A percentile compares a stretch with the other conserved stretches of the same genome.
These are phyloP conservation scores for Cupressus sempervirens DNA, from an alignment of 75 land plant genomes.

Conservation along the genomic window DNA sequence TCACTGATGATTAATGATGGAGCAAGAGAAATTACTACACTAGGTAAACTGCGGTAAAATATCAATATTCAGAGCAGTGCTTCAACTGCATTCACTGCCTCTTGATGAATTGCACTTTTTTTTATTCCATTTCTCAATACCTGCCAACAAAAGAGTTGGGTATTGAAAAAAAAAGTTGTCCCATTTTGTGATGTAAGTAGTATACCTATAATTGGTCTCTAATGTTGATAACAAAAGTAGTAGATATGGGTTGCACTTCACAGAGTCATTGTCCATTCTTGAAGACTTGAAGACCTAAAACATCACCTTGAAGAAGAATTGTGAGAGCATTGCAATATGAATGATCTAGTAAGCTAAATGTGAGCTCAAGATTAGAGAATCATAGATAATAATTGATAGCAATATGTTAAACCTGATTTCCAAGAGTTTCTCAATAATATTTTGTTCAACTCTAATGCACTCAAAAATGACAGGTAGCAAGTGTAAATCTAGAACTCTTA, in stretches of 20 bases:
- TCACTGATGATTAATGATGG: slow-evolving; percentile 18
- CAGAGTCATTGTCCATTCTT: slow-evolving; percentile 41
- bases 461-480: slow-evolving; percentile 34
- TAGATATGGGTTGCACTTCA: slow-evolving; percentile 26
- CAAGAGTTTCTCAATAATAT: slow-evolving; percentile 20
- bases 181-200: too few relatives aligned
- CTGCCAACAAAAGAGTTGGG: slow-evolving; percentile 16
- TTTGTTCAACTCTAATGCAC: slow-evolving; percentile 34
- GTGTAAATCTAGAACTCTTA: slow-evolving; percentile 21
- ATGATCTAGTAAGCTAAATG: too few relatives aligned
- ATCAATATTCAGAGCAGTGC: slow-evolving; percentile 48
- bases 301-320: slow-evolving; percentile 41
- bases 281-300: slow-evolving; percentile 47
- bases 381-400: too few relatives aligned
- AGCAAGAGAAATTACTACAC: slow-evolving; percentile 43
- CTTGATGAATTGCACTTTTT: slow-evolving; percentile 61
- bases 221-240: slow-evolving; percentile 49
- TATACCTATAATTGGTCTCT: slow-evolving; percentile 60
- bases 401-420: too few relatives aligned
- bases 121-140: slow-evolving; percentile 55
- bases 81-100: slow-evolving; percentile 29
- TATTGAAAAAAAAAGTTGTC: too few relatives aligned
- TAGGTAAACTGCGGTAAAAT: slow-evolving; percentile 47
- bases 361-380: too few relatives aligned
- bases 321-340: slow-evolving; percentile 46